Evolutionary conservation across 306 rosid species (phyloP).

Genomic region (Fagus sylvatica): DNA sequence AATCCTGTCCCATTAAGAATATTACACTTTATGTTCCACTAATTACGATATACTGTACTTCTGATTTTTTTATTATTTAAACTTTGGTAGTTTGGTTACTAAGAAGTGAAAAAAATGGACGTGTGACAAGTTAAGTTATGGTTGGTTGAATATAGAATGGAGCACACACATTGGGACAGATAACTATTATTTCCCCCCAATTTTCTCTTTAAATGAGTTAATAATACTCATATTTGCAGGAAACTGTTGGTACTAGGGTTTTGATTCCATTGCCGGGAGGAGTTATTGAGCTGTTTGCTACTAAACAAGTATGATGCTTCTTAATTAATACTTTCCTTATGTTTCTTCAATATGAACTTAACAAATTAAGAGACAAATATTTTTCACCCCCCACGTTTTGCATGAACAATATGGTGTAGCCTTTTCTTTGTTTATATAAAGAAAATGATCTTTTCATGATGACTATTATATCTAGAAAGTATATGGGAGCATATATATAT

Average conservation of each 20-base stretch:
- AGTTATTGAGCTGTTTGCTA: constrained; percentile 70
- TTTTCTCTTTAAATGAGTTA: not conserved
- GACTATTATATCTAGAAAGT: not conserved
- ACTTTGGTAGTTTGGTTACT: too few relatives aligned
- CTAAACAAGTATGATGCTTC: constrained; percentile 53
- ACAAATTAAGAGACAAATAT: not conserved
- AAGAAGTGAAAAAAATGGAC: too few relatives aligned
- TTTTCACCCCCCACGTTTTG: not conserved
- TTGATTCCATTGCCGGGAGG: constrained; percentile 78
- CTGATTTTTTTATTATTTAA: too few relatives aligned
- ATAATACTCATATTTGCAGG: constrained; percentile 42
- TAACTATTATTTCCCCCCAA: not conserved
- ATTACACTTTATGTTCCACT: too few relatives aligned
- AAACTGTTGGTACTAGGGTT: constrained; percentile 70
- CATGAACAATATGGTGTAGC: not conserved
- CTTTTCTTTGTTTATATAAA: not conserved
- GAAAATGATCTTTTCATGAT: not conserved
- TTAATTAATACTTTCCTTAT: not conserved
- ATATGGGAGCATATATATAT: too few relatives aligned
- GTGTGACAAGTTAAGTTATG: too few relatives aligned
- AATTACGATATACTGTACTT: too few relatives aligned
- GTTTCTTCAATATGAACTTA: not conserved
- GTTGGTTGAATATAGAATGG: too few relatives aligned
- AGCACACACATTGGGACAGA: too few relatives aligned
- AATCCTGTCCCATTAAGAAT: too few relatives aligned